Evolutionary conservation across 2,329 filamentous ascomycete species (phyloP).

Genomic region (Botrytis porri): DNA sequence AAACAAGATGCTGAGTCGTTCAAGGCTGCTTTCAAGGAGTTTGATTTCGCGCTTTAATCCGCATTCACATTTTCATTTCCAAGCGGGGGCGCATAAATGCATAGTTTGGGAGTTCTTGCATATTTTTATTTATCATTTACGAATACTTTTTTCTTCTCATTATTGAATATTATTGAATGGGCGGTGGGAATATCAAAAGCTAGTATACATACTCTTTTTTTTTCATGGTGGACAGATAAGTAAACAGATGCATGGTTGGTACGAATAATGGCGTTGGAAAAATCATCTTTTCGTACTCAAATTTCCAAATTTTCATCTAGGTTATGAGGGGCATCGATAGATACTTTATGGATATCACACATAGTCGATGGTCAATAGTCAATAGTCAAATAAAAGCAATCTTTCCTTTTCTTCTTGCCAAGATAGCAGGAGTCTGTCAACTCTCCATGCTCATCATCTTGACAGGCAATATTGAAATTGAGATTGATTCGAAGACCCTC

Average conservation of each 20-base stretch:
- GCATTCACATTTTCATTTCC: not conserved
- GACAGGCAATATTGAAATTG: not conserved
- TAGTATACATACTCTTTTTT: not conserved
- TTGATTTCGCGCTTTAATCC: constrained; percentile 62
- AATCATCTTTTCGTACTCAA: not conserved
- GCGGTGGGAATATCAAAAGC: not conserved
- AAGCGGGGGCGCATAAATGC: not conserved
- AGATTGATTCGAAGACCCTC: not conserved
- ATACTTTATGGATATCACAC: not conserved
- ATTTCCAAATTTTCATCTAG: not conserved
- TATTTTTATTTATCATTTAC: not conserved
- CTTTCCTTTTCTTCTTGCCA: not conserved
- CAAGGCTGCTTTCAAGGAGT: constrained; percentile 76
- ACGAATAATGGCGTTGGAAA: not conserved
- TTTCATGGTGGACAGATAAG: not conserved
- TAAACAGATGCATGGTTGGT: not conserved
- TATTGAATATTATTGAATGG: no score
- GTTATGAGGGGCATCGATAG: not conserved
- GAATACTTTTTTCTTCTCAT: not conserved
- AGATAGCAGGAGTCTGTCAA: no score
- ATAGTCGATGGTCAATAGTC: no score
- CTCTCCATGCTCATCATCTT: not conserved
- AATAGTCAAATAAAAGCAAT: not conserved
- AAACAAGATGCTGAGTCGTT: constrained; percentile 73
- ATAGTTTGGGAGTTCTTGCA: not conserved